A percentile compares a stretch with the other conserved stretches of the same genome.
These are phyloP conservation scores for Penicillium oxalicum DNA, from an alignment of 2,329 filamentous ascomycete genomes.

Conservation along the genomic window DNA sequence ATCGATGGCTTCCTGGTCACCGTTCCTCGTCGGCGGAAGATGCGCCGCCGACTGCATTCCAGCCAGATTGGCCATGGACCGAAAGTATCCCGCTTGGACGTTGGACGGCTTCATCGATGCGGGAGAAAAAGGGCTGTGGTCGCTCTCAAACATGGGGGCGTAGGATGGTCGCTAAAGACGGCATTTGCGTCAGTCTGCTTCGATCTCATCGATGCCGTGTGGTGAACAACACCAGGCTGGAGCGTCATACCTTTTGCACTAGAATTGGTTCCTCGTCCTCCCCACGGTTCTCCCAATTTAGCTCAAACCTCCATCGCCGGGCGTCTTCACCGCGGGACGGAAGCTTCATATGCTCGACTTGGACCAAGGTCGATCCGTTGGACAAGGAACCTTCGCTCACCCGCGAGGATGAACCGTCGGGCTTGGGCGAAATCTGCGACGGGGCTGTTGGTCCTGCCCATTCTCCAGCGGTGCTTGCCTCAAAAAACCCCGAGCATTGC, in stretches of 20 bases:
- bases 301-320: constrained; percentile 77
- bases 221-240: too few species aligned
- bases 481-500: constrained; percentile 90
- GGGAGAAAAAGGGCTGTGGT: constrained; percentile 43
- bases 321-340: constrained; percentile 41
- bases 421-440: constrained; percentile 42
- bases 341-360: constrained; percentile 36
- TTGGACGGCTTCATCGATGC: constrained; percentile 57
- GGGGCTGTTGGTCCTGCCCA: constrained; percentile 52
- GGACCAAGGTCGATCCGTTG: constrained; percentile 34
- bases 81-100: constrained; percentile 68
- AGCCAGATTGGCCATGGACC: constrained; percentile 75
- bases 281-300: constrained; percentile 65
- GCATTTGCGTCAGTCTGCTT: constrained; percentile 8
- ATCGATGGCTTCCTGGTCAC: constrained; percentile 56
- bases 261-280: constrained; percentile 80
- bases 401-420: constrained; percentile 29
- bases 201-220: background rate
- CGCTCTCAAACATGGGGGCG: constrained; percentile 54
- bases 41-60: constrained; percentile 50
- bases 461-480: constrained; percentile 68
- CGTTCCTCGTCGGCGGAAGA: constrained; percentile 44
- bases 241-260: constrained; percentile 63
- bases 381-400: constrained; percentile 27
- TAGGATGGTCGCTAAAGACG: constrained; percentile 29